Percentiles rank a stretch among this genome's conserved stretches.
Evolutionary conservation across 495 filamentous ascomycete genomes (phyloP).

Genomic region (Baudoinia panamericana): DNA sequence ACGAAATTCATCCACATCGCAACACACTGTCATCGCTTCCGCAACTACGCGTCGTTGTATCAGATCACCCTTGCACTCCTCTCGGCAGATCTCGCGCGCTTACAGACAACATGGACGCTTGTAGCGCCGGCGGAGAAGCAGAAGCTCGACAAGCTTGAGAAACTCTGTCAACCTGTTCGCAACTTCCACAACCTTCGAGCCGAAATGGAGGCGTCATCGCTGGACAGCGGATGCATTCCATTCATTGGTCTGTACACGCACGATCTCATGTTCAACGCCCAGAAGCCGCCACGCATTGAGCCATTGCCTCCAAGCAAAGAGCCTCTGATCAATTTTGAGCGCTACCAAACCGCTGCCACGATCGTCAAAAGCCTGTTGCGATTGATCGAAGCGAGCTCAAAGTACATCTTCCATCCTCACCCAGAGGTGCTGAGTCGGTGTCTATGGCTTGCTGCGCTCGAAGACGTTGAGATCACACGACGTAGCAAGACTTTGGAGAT

Average conservation of each 20-base stretch:
- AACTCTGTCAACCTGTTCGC: conserved; percentile 67
- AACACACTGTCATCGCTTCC: conserved; percentile 63
- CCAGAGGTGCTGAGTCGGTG: conserved; percentile 81
- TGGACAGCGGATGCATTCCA: conserved; percentile 82
- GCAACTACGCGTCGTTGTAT: conserved; percentile 94
- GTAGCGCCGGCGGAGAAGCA: conserved; percentile 57
- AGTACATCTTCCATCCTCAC: conserved; percentile 73
- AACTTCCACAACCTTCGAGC: conserved; percentile 84
- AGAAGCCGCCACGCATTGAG: conserved; percentile 43
- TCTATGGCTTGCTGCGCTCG: conserved; percentile 84
- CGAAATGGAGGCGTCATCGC: conserved; percentile 64
- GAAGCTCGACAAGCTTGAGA: conserved; percentile 68
- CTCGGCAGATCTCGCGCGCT: conserved; percentile 62
- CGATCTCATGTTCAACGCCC: conserved; percentile 90
- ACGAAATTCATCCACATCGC: conserved; percentile 91
- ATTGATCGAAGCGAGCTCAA: conserved; percentile 79
- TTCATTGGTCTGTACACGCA: conserved; percentile 93
- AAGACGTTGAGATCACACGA: conserved; percentile 65
- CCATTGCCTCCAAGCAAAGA: conserved; percentile 29
- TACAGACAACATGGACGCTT: conserved; percentile 69
- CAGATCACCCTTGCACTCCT: conserved; percentile 87
- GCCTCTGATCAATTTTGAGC: conserved; percentile 87
- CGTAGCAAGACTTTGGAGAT: conserved; percentile 44
- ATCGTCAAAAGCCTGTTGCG: conserved; percentile 87
- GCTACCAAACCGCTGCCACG: conserved; percentile 75